Conservation (phyloP, 2,329 filamentous ascomycete genomes). For the Pestalotiopsis sp. region DNA sequence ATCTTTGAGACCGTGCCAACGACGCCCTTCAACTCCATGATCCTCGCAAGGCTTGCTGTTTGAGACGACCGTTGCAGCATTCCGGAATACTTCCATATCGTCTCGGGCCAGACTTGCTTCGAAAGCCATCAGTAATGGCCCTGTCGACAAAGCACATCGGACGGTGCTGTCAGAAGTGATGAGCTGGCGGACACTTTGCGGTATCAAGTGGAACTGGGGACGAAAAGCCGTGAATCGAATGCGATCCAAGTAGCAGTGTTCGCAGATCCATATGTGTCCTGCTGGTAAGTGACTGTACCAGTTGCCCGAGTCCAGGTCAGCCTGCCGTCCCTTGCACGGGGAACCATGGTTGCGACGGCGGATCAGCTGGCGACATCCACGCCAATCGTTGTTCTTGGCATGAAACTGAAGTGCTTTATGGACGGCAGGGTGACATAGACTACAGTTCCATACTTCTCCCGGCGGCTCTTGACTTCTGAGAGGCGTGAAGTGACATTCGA, state of each 20-base stretch:
- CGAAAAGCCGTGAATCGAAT: background rate
- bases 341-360: background rate
- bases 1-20: slow-evolving; percentile 6
- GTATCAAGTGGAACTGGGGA: background rate
- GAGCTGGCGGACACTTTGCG: background rate
- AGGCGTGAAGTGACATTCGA: slow-evolving; percentile 2
- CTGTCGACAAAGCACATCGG: background rate
- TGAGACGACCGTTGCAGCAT: background rate
- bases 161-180: background rate
- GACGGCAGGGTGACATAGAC: background rate
- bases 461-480: background rate
- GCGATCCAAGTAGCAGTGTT: slow-evolving; percentile 11
- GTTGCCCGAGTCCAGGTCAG: background rate
- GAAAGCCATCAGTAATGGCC: slow-evolving; percentile 5
- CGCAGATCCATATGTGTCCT: slow-evolving; percentile 7
- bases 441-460: background rate
- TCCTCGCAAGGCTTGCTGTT: background rate
- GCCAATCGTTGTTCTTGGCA: background rate
- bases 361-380: background rate
- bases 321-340: background rate
- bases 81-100: slow-evolving; percentile 6
- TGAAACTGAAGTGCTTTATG: background rate
- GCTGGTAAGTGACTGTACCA: background rate
- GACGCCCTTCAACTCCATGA: background rate
- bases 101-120: background rate